phyloP scores from a whole-genome alignment of 169 alveolate species.

The Condylostoma magnum region DNA sequence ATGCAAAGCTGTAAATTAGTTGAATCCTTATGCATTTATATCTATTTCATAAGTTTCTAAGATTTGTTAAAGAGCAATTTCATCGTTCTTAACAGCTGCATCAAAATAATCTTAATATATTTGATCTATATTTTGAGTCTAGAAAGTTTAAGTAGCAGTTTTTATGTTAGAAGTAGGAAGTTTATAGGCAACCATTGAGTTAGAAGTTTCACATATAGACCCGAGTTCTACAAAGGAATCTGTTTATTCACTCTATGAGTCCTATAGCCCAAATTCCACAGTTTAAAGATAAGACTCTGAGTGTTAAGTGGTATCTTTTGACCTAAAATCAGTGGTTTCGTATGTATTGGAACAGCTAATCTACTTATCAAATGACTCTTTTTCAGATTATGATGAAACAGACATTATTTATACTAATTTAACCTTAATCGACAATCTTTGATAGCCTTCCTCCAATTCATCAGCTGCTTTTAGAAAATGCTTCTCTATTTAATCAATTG shows the following conservation, averaged over 20 bases:
- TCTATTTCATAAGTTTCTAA: slow-evolving; percentile 43
- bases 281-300: too few relatives aligned
- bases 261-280: too few relatives aligned
- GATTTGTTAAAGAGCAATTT: slow-evolving; percentile 21
- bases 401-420: too few relatives aligned
- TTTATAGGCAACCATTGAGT: slow-evolving; percentile 24
- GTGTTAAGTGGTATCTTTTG: too few relatives aligned
- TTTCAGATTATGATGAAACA: too few relatives aligned
- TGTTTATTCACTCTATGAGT: too few relatives aligned
- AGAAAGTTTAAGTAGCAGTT: too few relatives aligned
- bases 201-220: slow-evolving; percentile 6
- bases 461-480: slow-evolving; percentile 26
- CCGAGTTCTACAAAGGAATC: too few relatives aligned
- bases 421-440: slow-evolving; percentile 7
- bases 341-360: too few relatives aligned
- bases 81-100: slow-evolving; percentile 4
- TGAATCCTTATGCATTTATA: slow-evolving; percentile 35
- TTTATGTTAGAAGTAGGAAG: too few relatives aligned
- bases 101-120: not conserved
- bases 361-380: too few relatives aligned
- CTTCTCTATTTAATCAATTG: not conserved
- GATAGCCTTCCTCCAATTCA: slow-evolving; percentile 6
- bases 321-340: too few relatives aligned
- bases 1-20: slow-evolving; percentile 44
- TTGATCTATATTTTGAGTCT: slow-evolving; percentile 5